These are phyloP conservation scores for Coffea humblotiana DNA, from an alignment of 305 asterid species.

Conservation along the genomic window DNA sequence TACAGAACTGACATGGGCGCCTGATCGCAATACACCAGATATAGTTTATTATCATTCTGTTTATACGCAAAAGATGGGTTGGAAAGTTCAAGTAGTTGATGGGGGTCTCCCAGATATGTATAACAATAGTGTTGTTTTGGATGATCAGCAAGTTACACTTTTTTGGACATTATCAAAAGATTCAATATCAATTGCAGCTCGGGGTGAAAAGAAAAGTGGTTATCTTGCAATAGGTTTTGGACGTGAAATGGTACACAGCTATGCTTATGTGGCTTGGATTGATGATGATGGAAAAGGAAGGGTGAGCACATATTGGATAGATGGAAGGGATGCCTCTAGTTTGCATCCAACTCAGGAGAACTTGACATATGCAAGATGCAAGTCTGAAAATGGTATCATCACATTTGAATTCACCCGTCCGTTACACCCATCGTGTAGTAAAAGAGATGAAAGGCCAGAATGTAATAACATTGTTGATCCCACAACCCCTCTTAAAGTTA, in stretches of 20 bases:
- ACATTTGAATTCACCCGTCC: conserved; percentile 95
- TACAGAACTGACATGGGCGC: conserved; percentile 78
- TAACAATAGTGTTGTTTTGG: conserved; percentile 81
- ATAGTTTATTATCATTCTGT: conserved; percentile 88
- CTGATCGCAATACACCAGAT: conserved; percentile 94
- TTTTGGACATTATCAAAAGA: conserved; percentile 86
- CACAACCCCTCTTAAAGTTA: conserved; percentile 77
- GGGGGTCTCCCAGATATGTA: conserved; percentile 99
- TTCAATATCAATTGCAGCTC: conserved; percentile 89
- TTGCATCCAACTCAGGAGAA: conserved; percentile 82
- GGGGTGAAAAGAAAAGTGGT: conserved; percentile 94
- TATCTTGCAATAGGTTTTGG: conserved; percentile 95
- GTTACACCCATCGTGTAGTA: conserved; percentile 62
- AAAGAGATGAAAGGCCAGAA: conserved; percentile 47
- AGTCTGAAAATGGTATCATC: conserved; percentile 90
- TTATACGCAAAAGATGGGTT: conserved; percentile 86
- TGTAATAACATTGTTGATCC: conserved; percentile 90
- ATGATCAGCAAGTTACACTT: conserved; percentile 94
- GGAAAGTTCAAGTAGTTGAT: conserved; percentile 98
- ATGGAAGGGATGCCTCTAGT: conserved; percentile 67
- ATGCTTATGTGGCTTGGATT: conserved; percentile 89
- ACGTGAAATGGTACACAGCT: conserved; percentile 82
- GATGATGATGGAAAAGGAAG: conserved; percentile 77
- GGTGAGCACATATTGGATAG: conserved; percentile 86
- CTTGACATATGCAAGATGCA: conserved; percentile 87